Base-by-base conservation (phyloP, 139 green algal genomes). In the Yamagishiella unicocca region DNA sequence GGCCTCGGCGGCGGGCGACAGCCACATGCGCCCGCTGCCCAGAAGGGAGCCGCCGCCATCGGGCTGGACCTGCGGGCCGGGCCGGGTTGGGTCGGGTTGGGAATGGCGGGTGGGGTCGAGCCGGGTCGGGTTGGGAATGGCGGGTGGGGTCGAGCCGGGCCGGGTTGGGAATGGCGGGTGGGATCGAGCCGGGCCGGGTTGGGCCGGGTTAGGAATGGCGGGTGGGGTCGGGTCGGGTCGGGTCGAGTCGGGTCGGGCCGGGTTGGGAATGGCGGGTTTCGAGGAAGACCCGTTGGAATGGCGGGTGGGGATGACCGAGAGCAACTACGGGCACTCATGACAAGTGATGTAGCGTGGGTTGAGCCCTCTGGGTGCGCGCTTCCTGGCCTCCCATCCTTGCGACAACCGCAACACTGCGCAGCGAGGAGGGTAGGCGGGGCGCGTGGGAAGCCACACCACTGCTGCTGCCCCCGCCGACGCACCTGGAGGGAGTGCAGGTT, bases 11-110 rank as follows among this genome's bases (percentile, higher is more conserved):
- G 87, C 81, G 2, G 92, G 95, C 0, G 95, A 89, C 40, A 98
- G 91, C 94, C 93, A 97, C 90, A 99, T 95, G 54, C 84, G 86
- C 24, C 97, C 98, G 10, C 78, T 87, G 25, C 90, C 98, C 31
- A 92, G 77, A 71, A 99, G 71, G 73, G 94, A 85, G 21, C 98
- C 98, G 5, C 97, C 98, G 40, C 93, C 96, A 14, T 96, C 77
- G 0, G 96, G 96, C 45, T 92, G 76, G 0, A 90, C 96, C 78
- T 95, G 76, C 76, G 24, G 3, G 71, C n/a, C 24, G 55, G 29
- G 71, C 3, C 29, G 37, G 40, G 4, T 42, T 12, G 29, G n/a
- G n/a, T 40, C n/a, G 64, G 38, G 31, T n/a, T 40, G 4, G 66
- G 31, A n/a, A n/a, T n/a, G 66, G 66, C 4, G 27, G 4, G 66